Conservation (phyloP, 2,329 filamentous ascomycete genomes). For the Aquanectria penicillioides region DNA sequence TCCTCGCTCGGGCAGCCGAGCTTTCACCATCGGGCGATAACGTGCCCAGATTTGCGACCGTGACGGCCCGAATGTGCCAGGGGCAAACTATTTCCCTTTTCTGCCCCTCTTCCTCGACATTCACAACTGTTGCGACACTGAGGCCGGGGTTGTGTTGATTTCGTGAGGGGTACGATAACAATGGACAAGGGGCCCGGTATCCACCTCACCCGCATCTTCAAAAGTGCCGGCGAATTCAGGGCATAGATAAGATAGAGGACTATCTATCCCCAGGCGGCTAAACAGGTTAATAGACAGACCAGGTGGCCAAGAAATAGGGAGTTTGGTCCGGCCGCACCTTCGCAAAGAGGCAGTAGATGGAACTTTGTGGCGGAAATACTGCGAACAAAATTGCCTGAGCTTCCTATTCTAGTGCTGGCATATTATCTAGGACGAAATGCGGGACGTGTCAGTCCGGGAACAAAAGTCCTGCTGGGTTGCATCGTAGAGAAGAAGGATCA, state of each 20-base stretch:
- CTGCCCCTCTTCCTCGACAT: too few relatives aligned
- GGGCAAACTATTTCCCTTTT: too few relatives aligned
- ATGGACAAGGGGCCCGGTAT: neutral
- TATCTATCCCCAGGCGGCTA: too few relatives aligned
- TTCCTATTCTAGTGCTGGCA: neutral
- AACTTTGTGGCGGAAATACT: too few relatives aligned
- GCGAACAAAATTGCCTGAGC: too few relatives aligned
- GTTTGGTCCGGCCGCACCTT: too few relatives aligned
- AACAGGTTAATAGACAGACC: neutral
- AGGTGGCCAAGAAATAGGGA: neutral
- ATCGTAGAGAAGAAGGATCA: neutral
- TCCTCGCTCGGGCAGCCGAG: too few relatives aligned
- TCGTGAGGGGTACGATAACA: neutral
- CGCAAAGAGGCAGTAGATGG: too few relatives aligned
- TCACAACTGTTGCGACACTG: too few relatives aligned
- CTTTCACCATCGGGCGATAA: too few relatives aligned
- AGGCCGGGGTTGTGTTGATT: neutral
- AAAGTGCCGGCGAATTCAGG: neutral
- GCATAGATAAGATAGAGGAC: neutral
- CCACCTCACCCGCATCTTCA: neutral
- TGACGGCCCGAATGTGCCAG: too few relatives aligned
- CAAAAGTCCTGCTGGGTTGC: neutral
- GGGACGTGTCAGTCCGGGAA: neutral
- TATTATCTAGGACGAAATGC: neutral
- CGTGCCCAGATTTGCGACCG: too few relatives aligned